Percentiles rank a stretch among this genome's conserved stretches.
Conservation (phyloP, 2,329 filamentous ascomycete species). For the Fusarium bactridioides region DNA sequence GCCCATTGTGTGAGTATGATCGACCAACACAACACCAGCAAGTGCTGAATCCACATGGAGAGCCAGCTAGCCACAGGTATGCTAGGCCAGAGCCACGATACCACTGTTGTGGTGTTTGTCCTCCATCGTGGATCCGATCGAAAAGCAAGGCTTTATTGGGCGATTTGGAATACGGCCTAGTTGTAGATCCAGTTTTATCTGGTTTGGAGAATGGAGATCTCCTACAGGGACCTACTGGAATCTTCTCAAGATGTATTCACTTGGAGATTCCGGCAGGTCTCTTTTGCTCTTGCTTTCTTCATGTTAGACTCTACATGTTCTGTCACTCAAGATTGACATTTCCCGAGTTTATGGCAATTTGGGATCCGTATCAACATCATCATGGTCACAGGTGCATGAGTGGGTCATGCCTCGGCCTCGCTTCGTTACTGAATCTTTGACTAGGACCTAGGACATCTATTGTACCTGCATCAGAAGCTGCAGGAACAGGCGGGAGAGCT, state of each 20-base stretch:
- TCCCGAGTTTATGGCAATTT: background rate
- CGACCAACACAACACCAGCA: conserved; percentile 4
- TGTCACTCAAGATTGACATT: background rate
- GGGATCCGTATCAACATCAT: background rate
- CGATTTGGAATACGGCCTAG: conserved; percentile 23
- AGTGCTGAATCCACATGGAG: conserved; percentile 7
- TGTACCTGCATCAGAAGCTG: conserved; percentile 18
- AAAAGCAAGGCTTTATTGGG: background rate
- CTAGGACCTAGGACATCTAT: background rate
- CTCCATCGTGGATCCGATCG: background rate
- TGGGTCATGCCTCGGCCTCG: background rate
- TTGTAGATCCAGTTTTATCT: conserved; percentile 8
- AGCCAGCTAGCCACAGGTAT: background rate
- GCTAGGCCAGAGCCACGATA: background rate
- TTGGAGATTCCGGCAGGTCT: background rate
- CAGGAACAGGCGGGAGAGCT: conserved; percentile 21
- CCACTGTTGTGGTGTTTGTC: background rate
- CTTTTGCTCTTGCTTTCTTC: background rate
- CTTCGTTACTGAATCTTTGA: background rate
- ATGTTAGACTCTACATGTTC: background rate
- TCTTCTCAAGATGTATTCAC: background rate
- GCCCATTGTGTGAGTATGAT: background rate
- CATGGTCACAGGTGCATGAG: background rate
- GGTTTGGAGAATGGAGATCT: conserved; percentile 6
- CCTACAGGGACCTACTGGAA: background rate